A percentile compares a stretch with the other conserved stretches of the same genome.
phyloP scores from a whole-genome alignment of 441 rosid species.

The Jatropha multifida region DNA sequence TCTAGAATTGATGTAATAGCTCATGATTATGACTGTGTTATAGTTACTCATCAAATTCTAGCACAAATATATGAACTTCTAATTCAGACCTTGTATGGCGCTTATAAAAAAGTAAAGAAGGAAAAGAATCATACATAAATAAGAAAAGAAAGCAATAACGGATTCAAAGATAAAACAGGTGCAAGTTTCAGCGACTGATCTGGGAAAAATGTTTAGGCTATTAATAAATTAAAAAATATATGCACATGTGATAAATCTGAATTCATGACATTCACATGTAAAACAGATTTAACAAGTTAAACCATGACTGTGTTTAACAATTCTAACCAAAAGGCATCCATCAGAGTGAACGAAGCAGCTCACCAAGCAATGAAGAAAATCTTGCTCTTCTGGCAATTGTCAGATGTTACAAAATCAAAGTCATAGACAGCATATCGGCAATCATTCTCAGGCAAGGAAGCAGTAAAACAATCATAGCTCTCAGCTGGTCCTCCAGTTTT shows the following conservation, averaged over 20 bases:
- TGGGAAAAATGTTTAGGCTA: no score
- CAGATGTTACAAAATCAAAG: constrained; percentile 53
- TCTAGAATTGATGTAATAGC: not conserved
- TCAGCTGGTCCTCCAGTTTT: constrained; percentile 37
- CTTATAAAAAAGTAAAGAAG: no score
- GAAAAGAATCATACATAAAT: not conserved
- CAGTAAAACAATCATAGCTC: constrained; percentile 47
- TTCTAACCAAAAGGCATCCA: not conserved
- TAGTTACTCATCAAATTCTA: not conserved
- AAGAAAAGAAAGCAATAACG: not conserved
- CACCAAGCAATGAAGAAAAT: constrained; percentile 64
- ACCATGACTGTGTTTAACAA: not conserved
- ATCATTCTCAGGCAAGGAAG: constrained; percentile 53
- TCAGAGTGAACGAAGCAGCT: constrained; percentile 5
- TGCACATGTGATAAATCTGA: not conserved
- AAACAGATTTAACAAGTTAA: constrained; percentile 3
- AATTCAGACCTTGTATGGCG: not conserved
- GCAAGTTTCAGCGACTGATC: not conserved
- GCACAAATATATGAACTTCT: not conserved
- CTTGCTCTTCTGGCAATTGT: constrained; percentile 56
- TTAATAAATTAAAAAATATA: not conserved
- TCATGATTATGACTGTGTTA: not conserved
- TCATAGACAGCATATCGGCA: constrained; percentile 59
- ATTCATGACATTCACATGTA: not conserved
- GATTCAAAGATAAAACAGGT: not conserved